Evolutionary conservation across 768 basidiomycete species (phyloP).

Genomic region (Boletus sensibilis): DNA sequence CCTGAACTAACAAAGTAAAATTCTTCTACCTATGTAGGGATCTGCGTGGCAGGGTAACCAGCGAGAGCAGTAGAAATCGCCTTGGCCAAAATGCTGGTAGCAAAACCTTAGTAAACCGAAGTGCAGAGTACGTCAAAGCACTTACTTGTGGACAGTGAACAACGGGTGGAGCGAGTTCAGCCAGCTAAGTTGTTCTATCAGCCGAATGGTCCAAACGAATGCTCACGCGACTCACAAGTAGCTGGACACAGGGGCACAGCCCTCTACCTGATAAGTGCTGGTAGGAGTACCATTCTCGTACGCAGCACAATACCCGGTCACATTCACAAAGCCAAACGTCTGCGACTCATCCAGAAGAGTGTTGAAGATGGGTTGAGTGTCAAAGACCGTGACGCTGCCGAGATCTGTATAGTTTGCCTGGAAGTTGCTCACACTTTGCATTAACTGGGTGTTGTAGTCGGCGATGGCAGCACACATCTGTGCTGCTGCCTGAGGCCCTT

Average conservation of each 20-base stretch:
- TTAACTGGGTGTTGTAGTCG: constrained; percentile 53
- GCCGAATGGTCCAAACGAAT: neutral
- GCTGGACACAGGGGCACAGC: constrained; percentile 61
- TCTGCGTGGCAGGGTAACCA: constrained; percentile 24
- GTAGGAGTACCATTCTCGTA: constrained; percentile 59
- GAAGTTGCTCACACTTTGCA: constrained; percentile 39
- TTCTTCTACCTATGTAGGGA: constrained; percentile 5
- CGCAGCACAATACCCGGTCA: constrained; percentile 56
- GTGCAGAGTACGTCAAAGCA: neutral
- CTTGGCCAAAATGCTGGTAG: constrained; percentile 48
- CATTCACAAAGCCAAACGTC: constrained; percentile 56
- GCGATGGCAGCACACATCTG: constrained; percentile 37
- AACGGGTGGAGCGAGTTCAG: constrained; percentile 59
- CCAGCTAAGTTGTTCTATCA: constrained; percentile 42
- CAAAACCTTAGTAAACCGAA: neutral
- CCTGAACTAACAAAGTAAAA: neutral
- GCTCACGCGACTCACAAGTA: constrained; percentile 51
- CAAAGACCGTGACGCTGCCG: constrained; percentile 48
- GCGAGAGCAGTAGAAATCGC: constrained; percentile 47
- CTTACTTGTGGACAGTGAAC: constrained; percentile 62
- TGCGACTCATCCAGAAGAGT: constrained; percentile 51
- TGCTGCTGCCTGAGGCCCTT: constrained; percentile 30
- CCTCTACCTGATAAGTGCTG: constrained; percentile 50
- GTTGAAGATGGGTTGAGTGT: constrained; percentile 59
- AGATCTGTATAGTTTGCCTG: constrained; percentile 41